Conservation (phyloP, 2,329 filamentous ascomycete genomes). For the Neofusicoccum umdonicola region DNA sequence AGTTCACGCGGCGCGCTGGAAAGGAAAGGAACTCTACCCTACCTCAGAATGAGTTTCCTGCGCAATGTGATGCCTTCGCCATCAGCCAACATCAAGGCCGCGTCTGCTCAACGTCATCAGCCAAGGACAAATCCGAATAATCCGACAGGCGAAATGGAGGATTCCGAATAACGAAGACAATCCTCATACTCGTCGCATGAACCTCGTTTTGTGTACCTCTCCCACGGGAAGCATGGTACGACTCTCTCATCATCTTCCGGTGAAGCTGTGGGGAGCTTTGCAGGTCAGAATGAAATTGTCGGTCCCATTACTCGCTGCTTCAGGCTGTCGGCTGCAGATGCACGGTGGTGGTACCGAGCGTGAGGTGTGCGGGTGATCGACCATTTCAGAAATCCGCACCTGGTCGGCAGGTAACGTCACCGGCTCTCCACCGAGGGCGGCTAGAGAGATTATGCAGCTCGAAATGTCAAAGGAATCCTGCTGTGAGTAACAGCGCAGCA, state of each 20-base stretch:
- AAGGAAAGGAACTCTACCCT: too few relatives aligned
- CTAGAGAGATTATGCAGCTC: not conserved
- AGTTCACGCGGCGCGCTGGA: too few relatives aligned
- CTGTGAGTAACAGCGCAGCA: not conserved
- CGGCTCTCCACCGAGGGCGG: not conserved
- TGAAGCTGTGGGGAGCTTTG: not conserved
- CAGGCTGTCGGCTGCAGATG: not conserved
- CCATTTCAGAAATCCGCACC: not conserved
- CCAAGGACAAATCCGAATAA: not conserved
- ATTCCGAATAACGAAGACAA: not conserved
- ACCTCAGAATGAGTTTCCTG: too few relatives aligned
- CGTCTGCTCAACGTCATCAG: not conserved
- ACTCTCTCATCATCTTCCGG: not conserved
- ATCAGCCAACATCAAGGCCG: too few relatives aligned
- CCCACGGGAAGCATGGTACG: not conserved
- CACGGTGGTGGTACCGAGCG: conserved; percentile 1
- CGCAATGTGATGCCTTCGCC: too few relatives aligned
- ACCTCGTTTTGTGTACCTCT: not conserved
- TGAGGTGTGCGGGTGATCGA: conserved; percentile 3
- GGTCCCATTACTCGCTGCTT: not conserved
- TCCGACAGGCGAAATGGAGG: too few relatives aligned
- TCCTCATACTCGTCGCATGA: not conserved
- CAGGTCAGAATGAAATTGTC: not conserved
- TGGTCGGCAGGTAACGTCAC: not conserved
- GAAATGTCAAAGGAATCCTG: conserved; percentile 1